phyloP scores from a whole-genome alignment of 352 stramenopile species.

The Plasmopara muralis region DNA sequence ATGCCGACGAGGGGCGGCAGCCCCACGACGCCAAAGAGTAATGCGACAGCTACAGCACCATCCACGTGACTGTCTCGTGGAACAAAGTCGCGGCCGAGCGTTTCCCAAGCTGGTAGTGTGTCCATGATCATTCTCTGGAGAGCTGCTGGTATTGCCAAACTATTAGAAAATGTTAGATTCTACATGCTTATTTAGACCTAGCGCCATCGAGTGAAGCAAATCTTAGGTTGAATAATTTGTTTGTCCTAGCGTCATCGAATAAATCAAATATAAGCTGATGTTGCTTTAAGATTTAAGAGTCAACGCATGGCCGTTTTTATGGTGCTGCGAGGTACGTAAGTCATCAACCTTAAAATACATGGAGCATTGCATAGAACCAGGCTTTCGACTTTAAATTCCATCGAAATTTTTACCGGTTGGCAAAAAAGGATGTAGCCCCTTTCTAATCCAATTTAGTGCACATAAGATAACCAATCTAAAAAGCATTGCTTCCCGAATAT shows the following conservation, averaged over 20 bases:
- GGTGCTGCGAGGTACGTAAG: too few relatives aligned
- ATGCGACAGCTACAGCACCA: slow-evolving; percentile 32
- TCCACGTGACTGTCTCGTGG: slow-evolving; percentile 33
- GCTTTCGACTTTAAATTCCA: too few relatives aligned
- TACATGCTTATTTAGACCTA: background rate
- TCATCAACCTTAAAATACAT: too few relatives aligned
- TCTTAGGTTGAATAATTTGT: background rate
- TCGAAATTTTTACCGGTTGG: too few relatives aligned
- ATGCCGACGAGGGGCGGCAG: slow-evolving; percentile 50
- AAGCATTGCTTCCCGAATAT: too few relatives aligned
- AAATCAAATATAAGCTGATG: background rate
- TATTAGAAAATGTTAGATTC: background rate
- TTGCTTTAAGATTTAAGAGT: too few relatives aligned
- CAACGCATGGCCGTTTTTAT: too few relatives aligned
- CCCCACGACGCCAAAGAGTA: slow-evolving; percentile 57
- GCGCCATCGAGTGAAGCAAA: background rate
- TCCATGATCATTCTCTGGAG: slow-evolving; percentile 16
- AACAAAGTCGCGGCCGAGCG: slow-evolving; percentile 7
- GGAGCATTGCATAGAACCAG: too few relatives aligned
- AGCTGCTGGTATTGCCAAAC: background rate
- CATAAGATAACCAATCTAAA: too few relatives aligned
- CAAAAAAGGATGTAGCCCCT: too few relatives aligned
- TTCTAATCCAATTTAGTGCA: too few relatives aligned
- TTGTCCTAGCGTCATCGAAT: background rate
- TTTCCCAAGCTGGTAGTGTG: slow-evolving; percentile 18